phyloP scores from a whole-genome alignment of 2,329 filamentous ascomycete genomes.

The Fusarium sp. region DNA sequence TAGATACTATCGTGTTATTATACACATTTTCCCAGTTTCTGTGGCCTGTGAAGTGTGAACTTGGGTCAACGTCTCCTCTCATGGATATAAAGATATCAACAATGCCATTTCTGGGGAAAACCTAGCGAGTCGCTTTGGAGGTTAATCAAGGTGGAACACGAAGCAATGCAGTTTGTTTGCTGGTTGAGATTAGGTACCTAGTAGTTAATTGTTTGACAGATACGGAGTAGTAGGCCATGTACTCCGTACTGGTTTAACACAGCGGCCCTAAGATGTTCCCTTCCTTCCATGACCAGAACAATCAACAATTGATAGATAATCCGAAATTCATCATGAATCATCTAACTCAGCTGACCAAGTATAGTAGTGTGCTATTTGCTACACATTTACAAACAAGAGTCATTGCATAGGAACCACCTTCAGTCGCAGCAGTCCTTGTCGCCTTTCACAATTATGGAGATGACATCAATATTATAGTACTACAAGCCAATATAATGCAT shows the following conservation, averaged over 20 bases:
- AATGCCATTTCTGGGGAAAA: neutral
- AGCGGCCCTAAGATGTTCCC: constrained; percentile 5
- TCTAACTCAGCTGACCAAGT: neutral
- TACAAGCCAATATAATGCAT: neutral
- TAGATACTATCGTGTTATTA: neutral
- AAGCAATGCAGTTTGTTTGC: neutral
- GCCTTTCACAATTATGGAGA: neutral
- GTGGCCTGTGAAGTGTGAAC: neutral
- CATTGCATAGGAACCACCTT: too few relatives aligned
- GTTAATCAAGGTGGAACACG: neutral
- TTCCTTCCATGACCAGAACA: neutral
- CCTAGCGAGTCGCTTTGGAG: neutral
- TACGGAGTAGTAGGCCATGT: neutral
- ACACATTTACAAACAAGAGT: neutral
- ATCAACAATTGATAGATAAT: neutral
- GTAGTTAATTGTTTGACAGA: neutral
- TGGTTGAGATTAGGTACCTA: neutral
- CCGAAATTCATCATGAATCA: neutral
- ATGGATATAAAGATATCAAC: too few relatives aligned
- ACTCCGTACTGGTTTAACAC: neutral
- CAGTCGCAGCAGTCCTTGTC: neutral
- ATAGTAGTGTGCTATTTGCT: neutral
- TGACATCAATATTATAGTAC: neutral
- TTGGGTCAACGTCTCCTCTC: neutral
- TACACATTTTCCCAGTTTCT: constrained; percentile 4